Evolutionary conservation across 805 yeast genomes (phyloP), one percentile per base, ranked within the genome.

Genomic region (Barnettozyma botsteinii): DNA sequence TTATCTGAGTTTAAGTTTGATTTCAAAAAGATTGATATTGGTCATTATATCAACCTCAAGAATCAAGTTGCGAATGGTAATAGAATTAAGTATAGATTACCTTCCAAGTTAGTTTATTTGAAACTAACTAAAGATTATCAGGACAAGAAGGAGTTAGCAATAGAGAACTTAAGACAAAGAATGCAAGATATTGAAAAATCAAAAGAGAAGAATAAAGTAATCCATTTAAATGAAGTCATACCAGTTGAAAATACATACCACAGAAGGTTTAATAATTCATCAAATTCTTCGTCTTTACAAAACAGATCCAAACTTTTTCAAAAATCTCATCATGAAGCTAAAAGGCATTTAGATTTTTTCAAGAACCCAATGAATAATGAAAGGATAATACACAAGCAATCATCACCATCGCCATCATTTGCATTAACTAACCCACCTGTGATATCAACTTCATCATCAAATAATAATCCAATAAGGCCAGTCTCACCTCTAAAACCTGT

Each of bases 71-170:
- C 38, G 5, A 35, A 38, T 1, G 37, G 36, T 0, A 21, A 35
- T 8, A 38, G 41, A 2, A 59, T 50, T 37, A 61, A 55, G 41
- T 65, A 49, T 42, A 56, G 47, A 40, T 40, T 65, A 8, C 69
- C 70, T 0, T 61, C 58, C 15, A 55, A 66, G 38, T 49, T 64
- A 47, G 45, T 67, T 5, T 63, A 58, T 38, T 45, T 59, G 32
- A 55, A 56, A 40, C 61, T 62, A 37, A 53, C 55, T 21, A 49
- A 59, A 24, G 70, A 66, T 23, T 53, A 52, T 8, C 35, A 49
- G 2, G 47, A 49, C 37, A 67, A 64, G 40, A 62, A 62, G 32
- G 60, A 59, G 28, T 44, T 55, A 33, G 65, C 64, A 15, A 57
- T 66, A 4, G 62, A 56, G 38, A 59, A 60, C 27, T 43, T 64